phyloP scores from a whole-genome alignment of 371 early-diverging fungal species.

The Mucor ambiguus region DNA sequence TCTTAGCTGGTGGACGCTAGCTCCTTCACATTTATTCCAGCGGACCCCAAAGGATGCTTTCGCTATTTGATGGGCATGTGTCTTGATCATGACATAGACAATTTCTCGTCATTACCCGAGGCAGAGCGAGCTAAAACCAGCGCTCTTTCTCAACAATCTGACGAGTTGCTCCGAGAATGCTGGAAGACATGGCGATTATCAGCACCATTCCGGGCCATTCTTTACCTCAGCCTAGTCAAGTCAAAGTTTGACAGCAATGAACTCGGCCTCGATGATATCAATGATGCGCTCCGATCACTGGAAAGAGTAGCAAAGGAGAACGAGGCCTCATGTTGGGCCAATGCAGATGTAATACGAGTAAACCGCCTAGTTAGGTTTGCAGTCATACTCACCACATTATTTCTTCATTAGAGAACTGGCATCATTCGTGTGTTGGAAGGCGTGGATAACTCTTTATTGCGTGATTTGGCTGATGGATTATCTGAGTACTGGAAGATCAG shows the following conservation, averaged over 20 bases:
- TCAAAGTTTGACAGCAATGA: constrained; percentile 33
- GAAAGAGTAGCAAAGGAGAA: constrained; percentile 33
- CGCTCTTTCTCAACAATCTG: constrained; percentile 47
- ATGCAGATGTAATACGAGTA: constrained; percentile 34
- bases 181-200: constrained; percentile 66
- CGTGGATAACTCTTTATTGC: constrained; percentile 21
- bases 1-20: background rate
- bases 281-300: constrained; percentile 32
- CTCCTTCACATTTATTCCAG: constrained; percentile 46
- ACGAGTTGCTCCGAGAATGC: constrained; percentile 59
- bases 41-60: constrained; percentile 47
- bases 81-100: constrained; percentile 34
- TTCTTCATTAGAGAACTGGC: background rate
- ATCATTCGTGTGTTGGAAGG: constrained; percentile 24
- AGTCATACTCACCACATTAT: background rate
- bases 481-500: constrained; percentile 37
- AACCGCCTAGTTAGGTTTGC: background rate
- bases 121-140: constrained; percentile 35
- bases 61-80: constrained; percentile 46
- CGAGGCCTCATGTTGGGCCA: constrained; percentile 33
- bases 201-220: constrained; percentile 55
- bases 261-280: constrained; percentile 41
- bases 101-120: constrained; percentile 32
- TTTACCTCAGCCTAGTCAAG: constrained; percentile 60
- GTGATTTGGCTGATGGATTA: constrained; percentile 21